Conservation (phyloP, 106 monocot genomes). For the Dendrobium catenatum region DNA sequence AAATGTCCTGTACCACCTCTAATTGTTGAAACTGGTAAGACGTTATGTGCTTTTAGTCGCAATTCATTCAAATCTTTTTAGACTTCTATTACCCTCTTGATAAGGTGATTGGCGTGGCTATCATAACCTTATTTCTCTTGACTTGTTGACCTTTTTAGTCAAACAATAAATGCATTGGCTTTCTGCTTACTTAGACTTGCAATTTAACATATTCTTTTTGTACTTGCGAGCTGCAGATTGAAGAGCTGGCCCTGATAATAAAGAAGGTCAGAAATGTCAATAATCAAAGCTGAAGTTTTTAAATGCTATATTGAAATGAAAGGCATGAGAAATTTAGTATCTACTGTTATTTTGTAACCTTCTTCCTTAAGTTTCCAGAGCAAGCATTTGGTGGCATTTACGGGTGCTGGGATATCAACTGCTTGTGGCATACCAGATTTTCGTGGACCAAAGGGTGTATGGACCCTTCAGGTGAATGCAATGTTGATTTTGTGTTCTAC, state of each 20-base stretch:
- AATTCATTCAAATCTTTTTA: not conserved
- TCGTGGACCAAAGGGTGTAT: conserved; percentile 95
- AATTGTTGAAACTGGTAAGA: not conserved
- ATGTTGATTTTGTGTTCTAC: not conserved
- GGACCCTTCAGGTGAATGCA: conserved; percentile 91
- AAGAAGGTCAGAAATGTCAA: conserved; percentile 43
- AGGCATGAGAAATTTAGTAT: not conserved
- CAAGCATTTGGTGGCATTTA: conserved; percentile 92
- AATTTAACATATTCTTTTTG: conserved; percentile 9
- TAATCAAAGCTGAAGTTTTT: not conserved
- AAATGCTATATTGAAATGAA: not conserved
- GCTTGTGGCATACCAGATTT: conserved; percentile 99
- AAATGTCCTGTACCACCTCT: not conserved
- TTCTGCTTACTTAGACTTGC: conserved; percentile 1
- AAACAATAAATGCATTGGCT: not conserved
- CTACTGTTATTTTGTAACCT: not conserved
- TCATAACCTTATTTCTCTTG: not conserved
- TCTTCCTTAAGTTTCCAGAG: conserved; percentile 44
- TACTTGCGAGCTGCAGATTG: conserved; percentile 50
- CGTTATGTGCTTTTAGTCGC: not conserved
- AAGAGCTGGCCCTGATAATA: conserved; percentile 72
- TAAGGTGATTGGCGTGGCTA: not conserved
- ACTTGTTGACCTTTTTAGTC: not conserved
- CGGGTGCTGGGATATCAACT: conserved; percentile 98
- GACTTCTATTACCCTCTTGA: not conserved